Evolutionary conservation across 1,284 basidiomycete genomes (phyloP).

Genomic region (Ceratobasidium sp.): DNA sequence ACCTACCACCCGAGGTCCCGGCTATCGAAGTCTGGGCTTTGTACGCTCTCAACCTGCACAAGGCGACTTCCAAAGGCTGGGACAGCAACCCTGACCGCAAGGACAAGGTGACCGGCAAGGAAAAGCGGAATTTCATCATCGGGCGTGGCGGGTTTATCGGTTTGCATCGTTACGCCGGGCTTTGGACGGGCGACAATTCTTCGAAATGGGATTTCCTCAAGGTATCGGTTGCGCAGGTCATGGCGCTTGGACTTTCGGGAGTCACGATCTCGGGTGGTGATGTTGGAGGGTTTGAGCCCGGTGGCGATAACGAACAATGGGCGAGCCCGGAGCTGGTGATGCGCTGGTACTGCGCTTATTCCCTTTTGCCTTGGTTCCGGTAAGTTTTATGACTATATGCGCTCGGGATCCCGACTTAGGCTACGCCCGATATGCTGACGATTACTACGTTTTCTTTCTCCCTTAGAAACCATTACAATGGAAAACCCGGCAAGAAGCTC

Average conservation of each 20-base stretch:
- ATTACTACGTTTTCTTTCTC: neutral
- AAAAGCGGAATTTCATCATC: conserved; percentile 46
- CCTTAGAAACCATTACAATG: conserved; percentile 44
- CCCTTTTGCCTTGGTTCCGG: conserved; percentile 43
- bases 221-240: conserved; percentile 44
- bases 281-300: conserved; percentile 41
- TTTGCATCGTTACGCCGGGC: conserved; percentile 44
- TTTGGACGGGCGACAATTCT: conserved; percentile 44
- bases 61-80: conserved; percentile 42
- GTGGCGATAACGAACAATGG: conserved; percentile 27
- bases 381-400: neutral
- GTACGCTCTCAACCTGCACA: conserved; percentile 43
- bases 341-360: conserved; percentile 45
- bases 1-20: neutral
- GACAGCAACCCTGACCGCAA: conserved; percentile 21
- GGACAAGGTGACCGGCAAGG: neutral
- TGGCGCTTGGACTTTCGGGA: conserved; percentile 43
- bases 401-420: neutral
- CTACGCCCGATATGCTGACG: neutral
- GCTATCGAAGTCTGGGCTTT: conserved; percentile 42
- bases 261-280: conserved; percentile 42
- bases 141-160: conserved; percentile 42
- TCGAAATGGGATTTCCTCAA: conserved; percentile 39
- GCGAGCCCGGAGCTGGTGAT: conserved; percentile 43
- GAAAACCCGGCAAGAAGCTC: conserved; percentile 35